phyloP scores from a whole-genome alignment of 2,329 filamentous ascomycete genomes.

The Acarospora socialis region DNA sequence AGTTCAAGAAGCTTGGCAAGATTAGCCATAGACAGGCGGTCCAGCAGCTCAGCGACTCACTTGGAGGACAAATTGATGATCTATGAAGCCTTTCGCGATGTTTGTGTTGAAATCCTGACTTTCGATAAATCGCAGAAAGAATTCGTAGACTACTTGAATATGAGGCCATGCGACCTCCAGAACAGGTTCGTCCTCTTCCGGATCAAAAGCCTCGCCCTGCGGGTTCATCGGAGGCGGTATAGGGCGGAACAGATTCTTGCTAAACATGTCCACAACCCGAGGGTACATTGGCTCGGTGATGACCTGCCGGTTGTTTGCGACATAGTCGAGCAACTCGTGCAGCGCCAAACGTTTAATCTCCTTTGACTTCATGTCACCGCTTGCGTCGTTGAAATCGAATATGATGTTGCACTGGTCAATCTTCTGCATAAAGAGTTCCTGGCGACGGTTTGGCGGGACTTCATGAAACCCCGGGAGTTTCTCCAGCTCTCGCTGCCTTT shows the following conservation, averaged over 20 bases:
- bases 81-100: constrained; percentile 96
- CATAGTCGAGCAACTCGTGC: constrained; percentile 93
- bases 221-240: constrained; percentile 96
- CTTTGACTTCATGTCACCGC: constrained; percentile 98
- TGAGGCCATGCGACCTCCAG: constrained; percentile 98
- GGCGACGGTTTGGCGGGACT: constrained; percentile 82
- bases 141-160: constrained; percentile 98
- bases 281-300: constrained; percentile 99
- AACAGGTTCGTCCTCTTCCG: constrained; percentile 95
- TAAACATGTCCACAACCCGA: constrained; percentile 96
- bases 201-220: constrained; percentile 94
- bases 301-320: constrained; percentile 94
- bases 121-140: constrained; percentile 97
- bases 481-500: constrained; percentile 75
- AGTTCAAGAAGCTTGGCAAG: constrained; percentile 64
- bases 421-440: constrained; percentile 99
- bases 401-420: constrained; percentile 99
- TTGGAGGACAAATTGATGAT: constrained; percentile 90
- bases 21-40: constrained; percentile 1
- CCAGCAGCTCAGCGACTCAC: constrained; percentile 25
- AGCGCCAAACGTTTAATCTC: constrained; percentile 96
- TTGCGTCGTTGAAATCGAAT: constrained; percentile 98
- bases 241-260: constrained; percentile 93
- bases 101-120: constrained; percentile 99
- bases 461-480: constrained; percentile 97